Evolutionary conservation across 106 monocot genomes (phyloP).

Genomic region (Posidonia australis): DNA sequence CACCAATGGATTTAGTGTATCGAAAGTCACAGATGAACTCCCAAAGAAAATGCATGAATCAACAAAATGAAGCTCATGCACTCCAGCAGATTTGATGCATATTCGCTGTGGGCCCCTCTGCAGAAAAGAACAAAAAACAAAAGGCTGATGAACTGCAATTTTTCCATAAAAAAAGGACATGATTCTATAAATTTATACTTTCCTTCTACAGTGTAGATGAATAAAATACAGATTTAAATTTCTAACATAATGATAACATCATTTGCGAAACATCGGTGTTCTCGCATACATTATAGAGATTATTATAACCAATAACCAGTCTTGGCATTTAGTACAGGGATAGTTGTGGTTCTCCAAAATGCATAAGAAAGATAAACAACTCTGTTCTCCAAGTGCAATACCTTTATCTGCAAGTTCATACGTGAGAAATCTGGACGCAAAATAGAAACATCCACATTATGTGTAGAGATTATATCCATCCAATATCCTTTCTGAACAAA

Average conservation of each 20-base stretch:
- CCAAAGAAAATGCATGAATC: constrained; percentile 80
- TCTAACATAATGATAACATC: no score
- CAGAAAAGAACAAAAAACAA: constrained; percentile 7
- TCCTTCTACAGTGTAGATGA: no score
- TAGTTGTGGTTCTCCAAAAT: not conserved
- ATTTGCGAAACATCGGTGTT: not conserved
- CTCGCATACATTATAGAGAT: not conserved
- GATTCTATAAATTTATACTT: not conserved
- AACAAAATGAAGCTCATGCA: constrained; percentile 74
- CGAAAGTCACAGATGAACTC: constrained; percentile 46
- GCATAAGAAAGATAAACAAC: not conserved
- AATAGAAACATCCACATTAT: constrained; percentile 64
- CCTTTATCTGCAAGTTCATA: constrained; percentile 56
- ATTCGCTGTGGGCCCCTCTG: constrained; percentile 81
- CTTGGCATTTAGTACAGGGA: not conserved
- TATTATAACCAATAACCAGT: not conserved
- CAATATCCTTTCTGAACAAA: constrained; percentile 90
- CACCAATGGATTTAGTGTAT: constrained; percentile 45
- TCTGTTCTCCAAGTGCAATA: constrained; percentile 4
- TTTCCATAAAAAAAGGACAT: not conserved
- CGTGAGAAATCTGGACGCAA: constrained; percentile 48
- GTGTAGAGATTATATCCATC: constrained; percentile 66
- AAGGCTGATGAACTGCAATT: not conserved
- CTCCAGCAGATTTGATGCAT: constrained; percentile 64
- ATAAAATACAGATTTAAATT: no score